Percentiles rank a stretch among this genome's conserved stretches.
Conservation (phyloP, 2,329 filamentous ascomycete genomes). For the Aspergillus puulaauensis region DNA sequence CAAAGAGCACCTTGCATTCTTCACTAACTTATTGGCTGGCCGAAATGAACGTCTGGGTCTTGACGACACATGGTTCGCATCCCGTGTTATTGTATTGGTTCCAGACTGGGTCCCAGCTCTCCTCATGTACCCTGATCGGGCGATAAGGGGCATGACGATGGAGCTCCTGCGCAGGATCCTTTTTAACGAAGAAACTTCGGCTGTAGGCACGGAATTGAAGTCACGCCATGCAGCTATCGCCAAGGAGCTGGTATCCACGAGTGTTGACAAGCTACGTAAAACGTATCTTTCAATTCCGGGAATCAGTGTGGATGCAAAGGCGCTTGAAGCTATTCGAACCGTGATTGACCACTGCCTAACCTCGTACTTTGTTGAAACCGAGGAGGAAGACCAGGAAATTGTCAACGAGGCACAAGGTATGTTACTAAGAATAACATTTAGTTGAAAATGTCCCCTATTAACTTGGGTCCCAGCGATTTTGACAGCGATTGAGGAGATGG, state of each 20-base stretch:
- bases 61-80: constrained; percentile 33
- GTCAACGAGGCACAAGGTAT: constrained; percentile 37
- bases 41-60: constrained; percentile 39
- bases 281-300: constrained; percentile 28
- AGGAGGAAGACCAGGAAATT: constrained; percentile 38
- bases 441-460: constrained; percentile 9
- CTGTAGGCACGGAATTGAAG: constrained; percentile 26
- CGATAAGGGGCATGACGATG: constrained; percentile 47
- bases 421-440: neutral
- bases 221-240: constrained; percentile 29
- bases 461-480: constrained; percentile 27
- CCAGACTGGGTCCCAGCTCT: constrained; percentile 53
- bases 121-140: constrained; percentile 50
- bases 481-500: constrained; percentile 34
- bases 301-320: constrained; percentile 33
- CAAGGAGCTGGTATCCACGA: constrained; percentile 31
- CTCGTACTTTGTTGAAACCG: constrained; percentile 36
- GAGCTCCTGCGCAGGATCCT: constrained; percentile 44
- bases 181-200: constrained; percentile 38
- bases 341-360: constrained; percentile 41
- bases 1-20: constrained; percentile 50
- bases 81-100: constrained; percentile 41
- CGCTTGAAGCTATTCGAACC: constrained; percentile 36
- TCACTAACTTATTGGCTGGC: constrained; percentile 53
- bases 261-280: constrained; percentile 33